Evolutionary conservation across 1,139 yeast genomes (phyloP).

Genomic region (Nakaseomyces sp.): DNA sequence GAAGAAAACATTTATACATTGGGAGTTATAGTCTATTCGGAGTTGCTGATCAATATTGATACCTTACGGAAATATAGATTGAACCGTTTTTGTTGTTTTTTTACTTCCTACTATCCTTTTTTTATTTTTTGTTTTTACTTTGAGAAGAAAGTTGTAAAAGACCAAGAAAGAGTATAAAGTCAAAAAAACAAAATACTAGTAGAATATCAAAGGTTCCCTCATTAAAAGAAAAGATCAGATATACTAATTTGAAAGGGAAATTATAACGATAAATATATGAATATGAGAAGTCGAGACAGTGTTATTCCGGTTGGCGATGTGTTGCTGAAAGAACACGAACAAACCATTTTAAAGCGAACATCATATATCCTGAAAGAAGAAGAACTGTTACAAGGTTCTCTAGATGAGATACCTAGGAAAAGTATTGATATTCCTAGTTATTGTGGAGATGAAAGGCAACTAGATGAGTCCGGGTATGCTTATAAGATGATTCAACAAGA

Average conservation of each 20-base stretch:
- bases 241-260: background rate
- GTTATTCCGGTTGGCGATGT: constrained; percentile 12
- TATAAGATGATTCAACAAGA: constrained; percentile 40
- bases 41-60: too few species aligned
- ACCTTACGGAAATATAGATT: too few species aligned
- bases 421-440: constrained; percentile 12
- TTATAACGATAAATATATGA: background rate
- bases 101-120: too few species aligned
- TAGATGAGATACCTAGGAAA: constrained; percentile 14
- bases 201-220: background rate
- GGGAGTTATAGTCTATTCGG: too few species aligned
- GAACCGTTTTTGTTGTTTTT: too few species aligned
- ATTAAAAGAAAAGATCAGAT: background rate
- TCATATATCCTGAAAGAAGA: constrained; percentile 11
- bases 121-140: too few species aligned
- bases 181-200: too few species aligned
- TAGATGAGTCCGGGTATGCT: constrained; percentile 10
- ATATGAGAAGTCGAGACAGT: constrained; percentile 6
- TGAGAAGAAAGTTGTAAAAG: too few species aligned
- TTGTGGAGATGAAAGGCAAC: constrained; percentile 2
- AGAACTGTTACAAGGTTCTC: constrained; percentile 18
- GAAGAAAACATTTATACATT: too few species aligned
- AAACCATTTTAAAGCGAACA: constrained; percentile 10
- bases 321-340: constrained; percentile 8
- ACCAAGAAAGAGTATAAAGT: too few species aligned